Percentiles rank a stretch among this genome's conserved stretches.
Conservation (phyloP, 495 filamentous ascomycete genomes). For the Baudoinia panamericana region DNA sequence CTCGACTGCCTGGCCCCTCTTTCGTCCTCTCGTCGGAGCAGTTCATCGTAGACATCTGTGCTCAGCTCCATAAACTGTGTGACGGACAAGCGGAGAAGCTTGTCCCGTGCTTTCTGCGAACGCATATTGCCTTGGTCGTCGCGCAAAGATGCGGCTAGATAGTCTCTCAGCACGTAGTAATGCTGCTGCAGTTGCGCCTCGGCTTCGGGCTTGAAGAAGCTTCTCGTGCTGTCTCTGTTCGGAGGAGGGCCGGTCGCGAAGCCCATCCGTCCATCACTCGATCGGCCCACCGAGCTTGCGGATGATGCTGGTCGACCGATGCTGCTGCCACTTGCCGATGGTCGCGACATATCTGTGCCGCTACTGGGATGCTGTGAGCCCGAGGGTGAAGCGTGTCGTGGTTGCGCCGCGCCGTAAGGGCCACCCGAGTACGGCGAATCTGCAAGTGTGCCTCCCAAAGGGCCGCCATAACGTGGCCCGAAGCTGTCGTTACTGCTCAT, state of each 20-base stretch:
- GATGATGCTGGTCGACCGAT: conserved; percentile 8
- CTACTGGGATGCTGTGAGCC: conserved; percentile 17
- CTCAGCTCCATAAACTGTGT: conserved; percentile 95
- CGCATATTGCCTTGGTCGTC: conserved; percentile 62
- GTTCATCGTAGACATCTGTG: conserved; percentile 94
- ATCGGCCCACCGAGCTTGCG: conserved; percentile 16
- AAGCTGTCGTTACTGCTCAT: conserved; percentile 9
- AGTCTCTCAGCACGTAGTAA: conserved; percentile 66
- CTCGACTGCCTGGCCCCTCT: conserved; percentile 38
- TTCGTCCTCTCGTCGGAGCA: conserved; percentile 68
- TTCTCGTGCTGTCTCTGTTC: conserved; percentile 33
- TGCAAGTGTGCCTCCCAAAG: conserved; percentile 3
- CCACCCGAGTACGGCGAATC: conserved; percentile 10
- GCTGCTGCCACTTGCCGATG: conserved; percentile 14
- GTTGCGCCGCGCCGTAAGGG: conserved; percentile 13
- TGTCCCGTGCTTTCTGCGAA: conserved; percentile 82
- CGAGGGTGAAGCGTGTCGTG: conserved; percentile 5
- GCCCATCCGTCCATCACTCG: conserved; percentile 15
- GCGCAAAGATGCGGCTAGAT: conserved; percentile 53
- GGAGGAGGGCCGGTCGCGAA: conserved; percentile 5
- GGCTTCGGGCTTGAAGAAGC: conserved; percentile 25
- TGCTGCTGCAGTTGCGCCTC: conserved; percentile 67
- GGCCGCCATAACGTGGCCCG: conserved; percentile 4
- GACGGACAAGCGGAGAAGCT: conserved; percentile 71
- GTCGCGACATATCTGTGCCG: conserved; percentile 18